Evolutionary conservation across 1,284 basidiomycete genomes (phyloP).

Genomic region (Peniophora sp.): DNA sequence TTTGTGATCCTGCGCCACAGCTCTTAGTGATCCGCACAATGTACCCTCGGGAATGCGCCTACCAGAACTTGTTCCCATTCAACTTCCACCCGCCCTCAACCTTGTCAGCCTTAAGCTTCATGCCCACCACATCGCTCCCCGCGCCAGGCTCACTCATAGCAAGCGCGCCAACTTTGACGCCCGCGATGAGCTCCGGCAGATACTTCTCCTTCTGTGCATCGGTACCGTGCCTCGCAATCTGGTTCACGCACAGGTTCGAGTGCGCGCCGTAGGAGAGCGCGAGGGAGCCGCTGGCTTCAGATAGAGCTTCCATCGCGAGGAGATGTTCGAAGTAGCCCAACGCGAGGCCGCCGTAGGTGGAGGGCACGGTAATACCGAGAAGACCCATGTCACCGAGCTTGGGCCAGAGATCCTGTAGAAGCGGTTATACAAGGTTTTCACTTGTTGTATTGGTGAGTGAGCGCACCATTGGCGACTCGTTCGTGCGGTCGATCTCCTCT

Average conservation of each 20-base stretch:
- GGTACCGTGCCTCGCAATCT: slow-evolving; percentile 86
- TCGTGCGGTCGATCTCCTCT: slow-evolving; percentile 76
- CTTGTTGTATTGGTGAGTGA: background rate
- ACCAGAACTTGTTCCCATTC: slow-evolving; percentile 94
- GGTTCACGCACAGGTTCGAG: slow-evolving; percentile 87
- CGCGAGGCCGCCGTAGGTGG: slow-evolving; percentile 72
- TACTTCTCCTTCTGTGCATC: slow-evolving; percentile 83
- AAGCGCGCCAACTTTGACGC: slow-evolving; percentile 81
- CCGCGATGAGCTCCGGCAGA: slow-evolving; percentile 76
- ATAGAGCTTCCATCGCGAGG: slow-evolving; percentile 90
- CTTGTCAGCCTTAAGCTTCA: slow-evolving; percentile 78
- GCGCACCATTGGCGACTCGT: slow-evolving; percentile 69
- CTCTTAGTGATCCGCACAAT: background rate
- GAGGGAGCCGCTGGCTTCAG: slow-evolving; percentile 83
- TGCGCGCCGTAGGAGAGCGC: slow-evolving; percentile 93
- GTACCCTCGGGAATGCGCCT: background rate
- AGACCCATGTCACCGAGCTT: slow-evolving; percentile 85
- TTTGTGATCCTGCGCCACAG: slow-evolving; percentile 78
- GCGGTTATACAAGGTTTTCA: background rate
- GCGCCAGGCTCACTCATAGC: slow-evolving; percentile 92
- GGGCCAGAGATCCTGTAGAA: slow-evolving; percentile 73
- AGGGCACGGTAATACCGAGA: slow-evolving; percentile 76
- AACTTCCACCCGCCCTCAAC: slow-evolving; percentile 69
- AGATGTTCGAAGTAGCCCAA: slow-evolving; percentile 86
- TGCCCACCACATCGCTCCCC: slow-evolving; percentile 90